Percentiles rank a stretch among this genome's conserved stretches.
phyloP scores from a whole-genome alignment of 208 protist genomes.

The Leishmania amazonensis region DNA sequence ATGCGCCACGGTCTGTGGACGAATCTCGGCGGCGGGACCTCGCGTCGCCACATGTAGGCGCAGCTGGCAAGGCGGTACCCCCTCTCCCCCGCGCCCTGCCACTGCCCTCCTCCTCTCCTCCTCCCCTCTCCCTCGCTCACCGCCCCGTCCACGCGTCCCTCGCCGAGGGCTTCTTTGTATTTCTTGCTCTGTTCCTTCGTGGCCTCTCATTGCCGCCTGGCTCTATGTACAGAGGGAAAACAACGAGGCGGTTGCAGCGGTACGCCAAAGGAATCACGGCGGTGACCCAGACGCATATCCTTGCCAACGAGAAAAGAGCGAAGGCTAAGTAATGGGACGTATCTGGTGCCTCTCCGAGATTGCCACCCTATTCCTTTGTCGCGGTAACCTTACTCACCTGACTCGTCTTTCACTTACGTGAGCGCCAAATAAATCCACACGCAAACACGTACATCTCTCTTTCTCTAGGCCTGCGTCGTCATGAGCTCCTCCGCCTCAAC shows the following conservation, averaged over 20 bases:
- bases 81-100: background rate
- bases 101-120: background rate
- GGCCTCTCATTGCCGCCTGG: background rate
- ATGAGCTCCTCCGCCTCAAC: conserved; percentile 30
- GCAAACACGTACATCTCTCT: background rate
- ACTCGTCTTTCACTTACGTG: background rate
- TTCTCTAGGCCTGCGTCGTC: background rate
- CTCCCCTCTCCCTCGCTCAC: background rate
- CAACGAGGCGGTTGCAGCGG: background rate
- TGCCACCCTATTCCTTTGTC: background rate
- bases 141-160: background rate
- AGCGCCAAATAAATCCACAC: background rate
- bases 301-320: background rate
- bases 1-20: background rate
- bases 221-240: background rate
- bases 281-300: background rate
- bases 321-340: background rate
- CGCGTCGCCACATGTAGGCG: background rate
- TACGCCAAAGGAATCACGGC: background rate
- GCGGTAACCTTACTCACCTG: background rate
- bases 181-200: background rate
- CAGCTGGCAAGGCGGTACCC: background rate
- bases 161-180: background rate
- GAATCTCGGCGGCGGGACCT: background rate
- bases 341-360: background rate